Percentiles rank a stretch among this genome's conserved stretches.
Evolutionary conservation across 2,329 filamentous ascomycete genomes (phyloP).

Genomic region (Helotiales sp.): DNA sequence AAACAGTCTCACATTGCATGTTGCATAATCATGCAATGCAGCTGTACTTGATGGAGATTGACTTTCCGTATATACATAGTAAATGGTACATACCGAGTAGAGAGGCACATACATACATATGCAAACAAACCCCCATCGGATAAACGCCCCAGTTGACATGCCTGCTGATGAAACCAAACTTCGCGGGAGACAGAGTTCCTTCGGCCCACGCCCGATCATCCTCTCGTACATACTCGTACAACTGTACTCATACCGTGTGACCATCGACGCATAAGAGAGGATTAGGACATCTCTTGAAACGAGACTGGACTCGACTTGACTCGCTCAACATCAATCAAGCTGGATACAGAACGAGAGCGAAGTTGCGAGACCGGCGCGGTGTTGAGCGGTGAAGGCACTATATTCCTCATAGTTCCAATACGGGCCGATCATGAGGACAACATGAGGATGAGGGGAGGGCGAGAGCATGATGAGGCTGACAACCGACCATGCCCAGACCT

Average conservation of each 20-base stretch:
- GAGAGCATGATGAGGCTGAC: conserved; percentile 6
- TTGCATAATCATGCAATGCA: neutral
- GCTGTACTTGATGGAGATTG: neutral
- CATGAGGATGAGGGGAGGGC: neutral
- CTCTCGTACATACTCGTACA: no score
- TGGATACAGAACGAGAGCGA: neutral
- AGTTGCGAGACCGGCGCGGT: neutral
- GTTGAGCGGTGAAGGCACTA: neutral
- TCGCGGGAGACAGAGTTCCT: no score
- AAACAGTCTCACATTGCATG: neutral
- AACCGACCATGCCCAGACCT: neutral
- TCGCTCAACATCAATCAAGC: no score
- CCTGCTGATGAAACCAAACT: no score
- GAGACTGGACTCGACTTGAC: no score
- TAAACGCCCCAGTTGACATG: no score
- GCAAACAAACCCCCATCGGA: no score
- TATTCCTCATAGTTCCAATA: neutral
- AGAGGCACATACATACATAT: no score
- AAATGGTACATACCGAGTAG: no score
- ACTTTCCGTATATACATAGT: neutral
- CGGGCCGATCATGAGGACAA: neutral
- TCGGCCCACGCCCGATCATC: no score
- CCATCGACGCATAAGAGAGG: neutral
- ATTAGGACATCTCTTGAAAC: neutral
- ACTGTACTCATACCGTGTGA: neutral